Base-by-base conservation (phyloP, 352 stramenopile species). In the Globisporangium middletonii region DNA sequence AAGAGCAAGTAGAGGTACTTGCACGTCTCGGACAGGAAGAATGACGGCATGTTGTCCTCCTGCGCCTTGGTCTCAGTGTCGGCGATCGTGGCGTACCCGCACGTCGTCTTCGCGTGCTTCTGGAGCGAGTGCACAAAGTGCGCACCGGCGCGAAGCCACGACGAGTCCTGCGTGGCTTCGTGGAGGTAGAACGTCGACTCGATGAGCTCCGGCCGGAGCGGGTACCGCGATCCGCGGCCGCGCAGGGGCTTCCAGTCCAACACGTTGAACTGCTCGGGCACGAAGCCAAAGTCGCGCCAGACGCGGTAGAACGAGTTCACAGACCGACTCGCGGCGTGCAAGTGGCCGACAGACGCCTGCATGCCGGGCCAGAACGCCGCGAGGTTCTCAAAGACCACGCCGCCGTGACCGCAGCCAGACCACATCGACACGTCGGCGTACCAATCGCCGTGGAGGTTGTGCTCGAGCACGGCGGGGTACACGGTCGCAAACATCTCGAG, bases 1-100 rank as follows among this genome's bases (percentile, higher is more conserved):
- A 92, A 99, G 4, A 98, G 89, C 50, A 99, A 62, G 72, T 98
- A 99, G 3, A 99, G 76, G 71, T 99, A 99, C 71, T 99, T 99
- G 68, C 97, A 88, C 13, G 97, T 99, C 75, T 99, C 98, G 12
- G 91, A 98, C 0, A 99, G 79, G 65, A 99, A 99, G 65, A 98
- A 99, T 6, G 89, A 98, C 47, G 96, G 96, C 97, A 99, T 99
- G 63, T 96, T 88, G 62, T 99, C 89, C 18, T 97, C 78, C 48
- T 98, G 82, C 76, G 80, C 58, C 68, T 92, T 79, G 9, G 79
- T 88, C 57, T 95, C 77, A 15, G 98, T 76, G 64, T 98, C 79
- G 9, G 65, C 67, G 46, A 95, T 86, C 23, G 82, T 94, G 41
- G 94, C 93, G 69, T 97, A 99, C 8, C 96, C 97, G 62, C 97